Evolutionary conservation across 345 rosid genomes (phyloP).

Genomic region (Hirschfeldia incana): DNA sequence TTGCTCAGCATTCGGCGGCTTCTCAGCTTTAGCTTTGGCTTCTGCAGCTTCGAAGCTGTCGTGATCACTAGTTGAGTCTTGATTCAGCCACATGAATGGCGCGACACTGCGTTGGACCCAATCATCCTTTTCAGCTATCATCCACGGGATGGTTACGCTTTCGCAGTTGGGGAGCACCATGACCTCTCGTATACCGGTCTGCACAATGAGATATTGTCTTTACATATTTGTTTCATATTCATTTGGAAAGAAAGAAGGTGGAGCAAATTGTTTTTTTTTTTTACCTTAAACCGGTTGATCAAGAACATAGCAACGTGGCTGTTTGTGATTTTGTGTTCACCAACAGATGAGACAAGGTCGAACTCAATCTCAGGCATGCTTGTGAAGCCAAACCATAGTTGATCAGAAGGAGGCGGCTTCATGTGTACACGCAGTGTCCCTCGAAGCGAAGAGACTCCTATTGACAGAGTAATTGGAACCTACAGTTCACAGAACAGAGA

Average conservation of each 20-base stretch:
- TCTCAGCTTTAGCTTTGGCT: slow-evolving; percentile 43
- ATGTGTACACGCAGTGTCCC: slow-evolving; percentile 77
- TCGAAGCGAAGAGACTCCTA: slow-evolving; percentile 71
- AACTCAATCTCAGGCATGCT: slow-evolving; percentile 90
- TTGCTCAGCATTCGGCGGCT: slow-evolving; percentile 36
- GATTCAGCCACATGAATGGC: slow-evolving; percentile 85
- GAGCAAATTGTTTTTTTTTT: background rate
- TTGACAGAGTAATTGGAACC: slow-evolving; percentile 87
- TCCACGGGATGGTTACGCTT: slow-evolving; percentile 71
- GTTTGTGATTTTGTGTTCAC: slow-evolving; percentile 82
- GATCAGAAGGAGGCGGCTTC: slow-evolving; percentile 99
- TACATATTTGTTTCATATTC: background rate
- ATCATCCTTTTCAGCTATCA: slow-evolving; percentile 88
- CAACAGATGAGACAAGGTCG: slow-evolving; percentile 69
- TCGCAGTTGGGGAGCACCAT: slow-evolving; percentile 96
- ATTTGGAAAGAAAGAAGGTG: background rate
- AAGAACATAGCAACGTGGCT: slow-evolving; percentile 67
- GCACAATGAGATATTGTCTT: slow-evolving; percentile 29
- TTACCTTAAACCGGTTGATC: slow-evolving; percentile 83
- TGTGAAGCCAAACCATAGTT: slow-evolving; percentile 86
- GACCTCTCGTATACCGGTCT: slow-evolving; percentile 69
- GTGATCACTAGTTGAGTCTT: slow-evolving; percentile 53
- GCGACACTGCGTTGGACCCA: slow-evolving; percentile 77
- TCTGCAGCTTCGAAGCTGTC: slow-evolving; percentile 38
- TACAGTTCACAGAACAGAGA: slow-evolving; percentile 37